Percentiles rank a stretch among this genome's conserved stretches.
Evolutionary conservation across 441 rosid genomes (phyloP).

Genomic region (Populus hybrid): DNA sequence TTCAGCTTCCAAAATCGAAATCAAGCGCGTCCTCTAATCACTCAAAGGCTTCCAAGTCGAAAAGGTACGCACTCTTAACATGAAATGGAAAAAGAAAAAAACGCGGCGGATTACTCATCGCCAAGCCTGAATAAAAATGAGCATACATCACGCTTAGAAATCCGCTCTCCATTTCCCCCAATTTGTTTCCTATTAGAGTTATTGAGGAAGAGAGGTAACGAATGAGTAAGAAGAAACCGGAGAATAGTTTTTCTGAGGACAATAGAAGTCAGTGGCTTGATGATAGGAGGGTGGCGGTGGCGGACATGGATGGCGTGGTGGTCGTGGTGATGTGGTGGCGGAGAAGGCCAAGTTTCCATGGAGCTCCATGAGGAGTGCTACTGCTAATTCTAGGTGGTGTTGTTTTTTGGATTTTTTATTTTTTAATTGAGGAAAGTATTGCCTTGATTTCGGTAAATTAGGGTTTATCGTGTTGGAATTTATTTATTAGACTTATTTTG

Average conservation of each 20-base stretch:
- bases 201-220: conserved; percentile 66
- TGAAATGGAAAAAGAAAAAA: conserved; percentile 90
- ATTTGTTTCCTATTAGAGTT: conserved; percentile 54
- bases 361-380: conserved; percentile 62
- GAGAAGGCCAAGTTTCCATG: conserved; percentile 65
- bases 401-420: background rate
- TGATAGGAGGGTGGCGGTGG: conserved; percentile 22
- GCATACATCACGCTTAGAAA: conserved; percentile 64
- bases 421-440: background rate
- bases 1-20: conserved; percentile 77
- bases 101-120: conserved; percentile 66
- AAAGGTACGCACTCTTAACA: conserved; percentile 74
- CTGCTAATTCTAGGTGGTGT: conserved; percentile 12
- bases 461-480: background rate
- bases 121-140: conserved; percentile 86
- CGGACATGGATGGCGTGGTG: conserved; percentile 17
- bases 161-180: conserved; percentile 65
- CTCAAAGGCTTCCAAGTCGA: conserved; percentile 78
- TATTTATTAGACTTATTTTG: background rate
- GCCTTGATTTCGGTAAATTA: conserved; percentile 1
- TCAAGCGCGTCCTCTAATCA: conserved; percentile 86
- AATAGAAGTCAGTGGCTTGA: conserved; percentile 84
- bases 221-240: conserved; percentile 44
- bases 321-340: conserved; percentile 21
- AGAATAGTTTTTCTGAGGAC: conserved; percentile 59